A percentile compares a stretch with the other conserved stretches of the same genome.
Evolutionary conservation across 768 basidiomycete species (phyloP).

Genomic region (Mycena capillaripes): DNA sequence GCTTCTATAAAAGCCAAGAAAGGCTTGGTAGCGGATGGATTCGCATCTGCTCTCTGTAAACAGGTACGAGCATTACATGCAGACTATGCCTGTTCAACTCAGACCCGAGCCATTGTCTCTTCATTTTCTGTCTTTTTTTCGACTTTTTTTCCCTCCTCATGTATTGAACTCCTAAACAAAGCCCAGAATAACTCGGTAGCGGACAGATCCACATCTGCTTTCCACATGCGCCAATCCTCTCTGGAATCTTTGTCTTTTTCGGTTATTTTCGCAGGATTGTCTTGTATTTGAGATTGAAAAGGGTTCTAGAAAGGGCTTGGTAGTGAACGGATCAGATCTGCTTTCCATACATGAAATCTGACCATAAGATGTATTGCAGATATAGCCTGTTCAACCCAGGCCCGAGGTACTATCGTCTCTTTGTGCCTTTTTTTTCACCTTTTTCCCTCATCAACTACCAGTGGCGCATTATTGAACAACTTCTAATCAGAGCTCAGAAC

Average conservation of each 20-base stretch:
- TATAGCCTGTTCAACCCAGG: conserved; percentile 16
- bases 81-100: conserved; percentile 11
- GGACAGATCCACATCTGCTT: conserved; percentile 10
- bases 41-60: background rate
- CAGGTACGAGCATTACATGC: background rate
- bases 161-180: background rate
- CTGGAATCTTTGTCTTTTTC: background rate
- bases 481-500: background rate
- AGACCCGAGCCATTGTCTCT: conserved; percentile 9
- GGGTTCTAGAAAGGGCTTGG: background rate
- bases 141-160: background rate
- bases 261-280: background rate
- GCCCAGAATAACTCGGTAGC: conserved; percentile 6
- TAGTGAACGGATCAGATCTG: conserved; percentile 5
- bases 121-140: background rate
- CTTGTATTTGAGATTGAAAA: background rate
- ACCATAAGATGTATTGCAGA: background rate
- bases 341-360: background rate
- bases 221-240: background rate
- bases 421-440: no score
- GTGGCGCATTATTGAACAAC: background rate
- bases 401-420: background rate
- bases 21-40: conserved; percentile 11
- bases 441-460: background rate
- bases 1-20: background rate